phyloP scores from a whole-genome alignment of 371 early-diverging fungal species.

The Lichtheimia ramosa region DNA sequence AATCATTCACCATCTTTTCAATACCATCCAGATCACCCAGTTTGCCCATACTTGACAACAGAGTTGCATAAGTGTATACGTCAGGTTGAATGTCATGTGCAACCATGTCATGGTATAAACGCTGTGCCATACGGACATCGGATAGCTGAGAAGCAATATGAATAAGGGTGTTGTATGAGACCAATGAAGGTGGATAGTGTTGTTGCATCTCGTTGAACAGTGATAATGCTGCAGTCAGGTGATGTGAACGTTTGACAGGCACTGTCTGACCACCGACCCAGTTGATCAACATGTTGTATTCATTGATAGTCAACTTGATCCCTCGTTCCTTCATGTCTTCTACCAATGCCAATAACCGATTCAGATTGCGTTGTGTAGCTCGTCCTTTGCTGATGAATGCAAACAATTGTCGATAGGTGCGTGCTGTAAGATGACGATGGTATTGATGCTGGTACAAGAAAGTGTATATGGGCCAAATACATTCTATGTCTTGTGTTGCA shows the following conservation, averaged over 20 bases:
- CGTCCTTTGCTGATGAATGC: conserved; percentile 25
- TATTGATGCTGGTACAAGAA: conserved; percentile 30
- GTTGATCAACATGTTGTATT: conserved; percentile 42
- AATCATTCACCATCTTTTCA: conserved; percentile 27
- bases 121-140: conserved; percentile 46
- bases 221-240: conserved; percentile 38
- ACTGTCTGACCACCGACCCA: conserved; percentile 46
- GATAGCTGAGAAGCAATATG: conserved; percentile 37
- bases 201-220: conserved; percentile 39
- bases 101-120: conserved; percentile 47
- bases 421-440: conserved; percentile 23
- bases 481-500: conserved; percentile 43
- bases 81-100: conserved; percentile 37
- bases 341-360: conserved; percentile 32
- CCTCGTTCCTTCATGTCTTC: conserved; percentile 40
- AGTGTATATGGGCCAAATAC: conserved; percentile 50
- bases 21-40: conserved; percentile 39
- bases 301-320: conserved; percentile 23
- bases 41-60: conserved; percentile 35
- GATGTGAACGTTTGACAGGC: conserved; percentile 22
- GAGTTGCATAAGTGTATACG: conserved; percentile 35
- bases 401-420: conserved; percentile 34
- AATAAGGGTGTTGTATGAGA: conserved; percentile 43
- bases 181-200: conserved; percentile 15
- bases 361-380: conserved; percentile 35